Percentiles rank a stretch among this genome's conserved stretches.
Evolutionary conservation across 805 yeast genomes (phyloP).

Genomic region (Kockiozyma suomiensis): DNA sequence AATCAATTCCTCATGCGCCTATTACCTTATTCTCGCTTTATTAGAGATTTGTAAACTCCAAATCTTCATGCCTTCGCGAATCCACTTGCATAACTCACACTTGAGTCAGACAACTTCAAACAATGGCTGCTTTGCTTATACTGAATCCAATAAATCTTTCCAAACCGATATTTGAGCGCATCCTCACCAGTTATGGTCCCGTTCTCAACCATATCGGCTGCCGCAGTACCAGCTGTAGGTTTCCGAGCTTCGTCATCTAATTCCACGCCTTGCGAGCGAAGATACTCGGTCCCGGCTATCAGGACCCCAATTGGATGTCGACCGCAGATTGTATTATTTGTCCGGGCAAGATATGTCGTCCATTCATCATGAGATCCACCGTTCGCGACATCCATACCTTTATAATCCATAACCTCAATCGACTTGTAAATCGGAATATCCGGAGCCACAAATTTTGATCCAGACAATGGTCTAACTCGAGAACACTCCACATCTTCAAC

Average conservation of each 20-base stretch:
- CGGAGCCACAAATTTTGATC: conserved; percentile 23
- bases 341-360: conserved; percentile 63
- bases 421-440: conserved; percentile 63
- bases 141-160: conserved; percentile 32
- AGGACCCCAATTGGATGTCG: conserved; percentile 76
- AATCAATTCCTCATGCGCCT: too few relatives aligned
- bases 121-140: conserved; percentile 31
- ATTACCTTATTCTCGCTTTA: too few relatives aligned
- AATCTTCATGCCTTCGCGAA: conserved; percentile 23
- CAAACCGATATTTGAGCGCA: conserved; percentile 27
- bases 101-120: conserved; percentile 21
- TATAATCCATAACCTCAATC: conserved; percentile 70
- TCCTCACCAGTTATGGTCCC: conserved; percentile 20
- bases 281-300: conserved; percentile 54
- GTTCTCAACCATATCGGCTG: conserved; percentile 19
- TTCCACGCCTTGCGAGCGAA: conserved; percentile 22
- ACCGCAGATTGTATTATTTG: conserved; percentile 94
- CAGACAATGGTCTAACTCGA: conserved; percentile 2
- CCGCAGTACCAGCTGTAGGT: conserved; percentile 24
- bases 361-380: conserved; percentile 61
- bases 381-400: conserved; percentile 66
- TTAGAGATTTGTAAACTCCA: neutral
- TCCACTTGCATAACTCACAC: conserved; percentile 34
- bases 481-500: conserved; percentile 31
- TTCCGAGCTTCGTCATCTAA: conserved; percentile 19